Evolutionary conservation across 2,329 filamentous ascomycete species (phyloP), one percentile per base, ranked within the genome.

Genomic region (Cordyceps fumosorosea): DNA sequence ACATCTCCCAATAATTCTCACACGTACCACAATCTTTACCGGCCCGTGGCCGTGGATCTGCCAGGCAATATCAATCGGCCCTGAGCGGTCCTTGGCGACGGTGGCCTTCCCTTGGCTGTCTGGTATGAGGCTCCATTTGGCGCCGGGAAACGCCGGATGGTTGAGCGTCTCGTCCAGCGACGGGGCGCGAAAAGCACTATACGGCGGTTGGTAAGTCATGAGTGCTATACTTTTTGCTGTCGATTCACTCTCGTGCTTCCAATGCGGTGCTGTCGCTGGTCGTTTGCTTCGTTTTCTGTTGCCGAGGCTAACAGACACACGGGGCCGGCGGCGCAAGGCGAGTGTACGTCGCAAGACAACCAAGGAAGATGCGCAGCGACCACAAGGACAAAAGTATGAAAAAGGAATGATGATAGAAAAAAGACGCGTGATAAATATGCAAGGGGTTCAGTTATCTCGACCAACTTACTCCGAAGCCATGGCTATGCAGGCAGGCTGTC

Each of bases 21-120:
- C 34, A 84, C 88, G 66, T 80, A 95, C 90, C 68, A 91, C 79
- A 66, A 95, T 76, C 77, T 89, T 89, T 66, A 83, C 80, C 54
- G 87, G 83, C 3, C 90, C 91, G 64, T 81, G 77, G 62, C 91
- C 90, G 76, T 96, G 91, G 54, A 95, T 79, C 74, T 95, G 89
- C 81, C 90, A 96, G 59, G 84, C 80, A 58, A 96, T 85, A 52
- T 89, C 82, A 66, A 96, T 78, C 22, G 90, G 91, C 2, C 90
- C 91, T 65, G 91, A 89, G 68, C 89, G 83, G 44, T 78, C 83
- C 61, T 82, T 78, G n/a, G 88, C 91, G 32, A 90, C 89, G 2
- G 83, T 75, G 7, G 84, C 70, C 50, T 80, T 81, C 5, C 87
- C 90, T 56, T 81, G 79, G 47, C 79, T 78, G 54, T 85, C 81